Conservation (phyloP, 306 rosid species). For the Inga oerstediana region DNA sequence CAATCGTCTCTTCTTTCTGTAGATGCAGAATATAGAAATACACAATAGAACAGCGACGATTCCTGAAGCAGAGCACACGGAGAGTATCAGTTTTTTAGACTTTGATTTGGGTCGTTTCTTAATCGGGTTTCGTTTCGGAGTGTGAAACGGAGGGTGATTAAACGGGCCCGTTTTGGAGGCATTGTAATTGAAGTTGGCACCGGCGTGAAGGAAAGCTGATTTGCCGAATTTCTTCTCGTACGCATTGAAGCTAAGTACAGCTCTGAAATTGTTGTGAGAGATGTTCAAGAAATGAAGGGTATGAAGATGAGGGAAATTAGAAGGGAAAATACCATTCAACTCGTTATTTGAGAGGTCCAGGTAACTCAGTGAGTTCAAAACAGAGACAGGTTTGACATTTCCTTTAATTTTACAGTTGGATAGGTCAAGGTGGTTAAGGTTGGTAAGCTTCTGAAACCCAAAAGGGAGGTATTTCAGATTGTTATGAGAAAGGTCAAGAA, state of each 20-base stretch:
- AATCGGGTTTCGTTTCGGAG: neutral
- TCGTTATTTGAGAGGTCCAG: conserved; percentile 72
- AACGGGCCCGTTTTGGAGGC: conserved; percentile 30
- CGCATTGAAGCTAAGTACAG: conserved; percentile 9
- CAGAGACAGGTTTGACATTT: conserved; percentile 56
- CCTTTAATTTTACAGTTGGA: conserved; percentile 55
- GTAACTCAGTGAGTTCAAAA: conserved; percentile 51
- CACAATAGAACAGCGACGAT: conserved; percentile 35
- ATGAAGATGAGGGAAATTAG: conserved; percentile 64
- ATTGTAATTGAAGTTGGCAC: conserved; percentile 42
- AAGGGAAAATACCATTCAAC: conserved; percentile 66
- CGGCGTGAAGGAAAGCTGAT: conserved; percentile 60
- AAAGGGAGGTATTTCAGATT: conserved; percentile 46
- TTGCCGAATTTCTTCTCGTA: conserved; percentile 44
- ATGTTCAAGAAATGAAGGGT: conserved; percentile 56
- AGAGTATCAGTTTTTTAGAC: conserved; percentile 36
- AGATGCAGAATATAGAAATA: conserved; percentile 23
- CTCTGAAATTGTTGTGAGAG: conserved; percentile 61
- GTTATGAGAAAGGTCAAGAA: conserved; percentile 73
- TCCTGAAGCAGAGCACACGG: conserved; percentile 39
- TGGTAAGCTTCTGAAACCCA: conserved; percentile 54
- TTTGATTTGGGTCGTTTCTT: conserved; percentile 29
- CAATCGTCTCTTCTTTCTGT: conserved; percentile 36
- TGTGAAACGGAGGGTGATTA: neutral
- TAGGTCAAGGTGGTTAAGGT: conserved; percentile 55